A percentile compares a stretch with the other conserved stretches of the same genome.
Conservation (phyloP, 257 asterid species). For the Mentha longifolia region DNA sequence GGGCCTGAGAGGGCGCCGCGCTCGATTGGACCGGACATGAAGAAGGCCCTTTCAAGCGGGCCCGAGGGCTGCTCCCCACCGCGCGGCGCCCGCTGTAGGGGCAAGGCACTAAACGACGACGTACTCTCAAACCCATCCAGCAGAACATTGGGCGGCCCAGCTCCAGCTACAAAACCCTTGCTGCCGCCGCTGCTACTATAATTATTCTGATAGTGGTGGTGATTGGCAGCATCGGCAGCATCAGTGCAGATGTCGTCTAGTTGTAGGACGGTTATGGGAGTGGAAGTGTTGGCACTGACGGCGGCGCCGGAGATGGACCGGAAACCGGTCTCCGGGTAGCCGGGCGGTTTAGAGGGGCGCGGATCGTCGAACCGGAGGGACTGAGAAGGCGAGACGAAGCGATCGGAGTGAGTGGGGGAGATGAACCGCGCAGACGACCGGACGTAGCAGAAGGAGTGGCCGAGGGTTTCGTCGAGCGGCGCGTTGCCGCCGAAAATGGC, state of each 20-base stretch:
- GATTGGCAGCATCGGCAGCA: constrained; percentile 44
- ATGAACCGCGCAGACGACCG: constrained; percentile 89
- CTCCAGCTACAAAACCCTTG: constrained; percentile 56
- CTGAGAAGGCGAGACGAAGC: constrained; percentile 86
- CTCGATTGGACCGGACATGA: constrained; percentile 98
- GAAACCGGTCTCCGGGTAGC: constrained; percentile 72
- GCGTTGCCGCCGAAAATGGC: constrained; percentile 48
- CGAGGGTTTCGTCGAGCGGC: constrained; percentile 78
- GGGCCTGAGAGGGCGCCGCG: constrained; percentile 94
- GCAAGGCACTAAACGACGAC: constrained; percentile 84
- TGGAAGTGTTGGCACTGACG: constrained; percentile 82
- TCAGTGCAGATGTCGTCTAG: constrained; percentile 61
- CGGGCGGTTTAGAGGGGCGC: constrained; percentile 50
- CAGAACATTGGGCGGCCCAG: constrained; percentile 36
- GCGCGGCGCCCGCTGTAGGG: constrained; percentile 89
- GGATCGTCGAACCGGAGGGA: constrained; percentile 92
- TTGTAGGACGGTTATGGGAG: constrained; percentile 82
- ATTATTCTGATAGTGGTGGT: constrained; percentile 12
- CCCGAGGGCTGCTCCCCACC: constrained; percentile 72
- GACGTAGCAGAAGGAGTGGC: constrained; percentile 98
- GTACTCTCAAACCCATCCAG: constrained; percentile 90
- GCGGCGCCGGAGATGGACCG: constrained; percentile 95
- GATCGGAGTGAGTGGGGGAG: constrained; percentile 92
- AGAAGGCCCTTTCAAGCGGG: constrained; percentile 77
- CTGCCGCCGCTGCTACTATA: constrained; percentile 28